A percentile compares a stretch with the other conserved stretches of the same genome.
Evolutionary conservation across 164 flowering plant species (phyloP).

Genomic region (Brasenia schreberi): DNA sequence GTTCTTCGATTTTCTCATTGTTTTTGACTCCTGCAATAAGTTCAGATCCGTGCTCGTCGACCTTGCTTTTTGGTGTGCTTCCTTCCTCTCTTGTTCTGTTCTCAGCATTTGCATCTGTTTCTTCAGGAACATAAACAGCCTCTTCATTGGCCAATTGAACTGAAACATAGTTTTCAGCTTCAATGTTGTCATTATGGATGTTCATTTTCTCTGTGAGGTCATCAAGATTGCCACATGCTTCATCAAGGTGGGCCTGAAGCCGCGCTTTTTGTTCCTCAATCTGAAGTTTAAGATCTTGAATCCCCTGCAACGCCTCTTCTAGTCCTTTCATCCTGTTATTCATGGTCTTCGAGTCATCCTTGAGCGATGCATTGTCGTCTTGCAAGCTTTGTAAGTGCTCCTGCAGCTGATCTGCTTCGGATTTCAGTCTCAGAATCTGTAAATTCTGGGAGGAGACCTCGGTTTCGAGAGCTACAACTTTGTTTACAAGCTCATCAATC

Average conservation of each 20-base stretch:
- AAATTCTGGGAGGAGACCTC: slow-evolving; percentile 59
- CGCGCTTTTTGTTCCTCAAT: slow-evolving; percentile 21
- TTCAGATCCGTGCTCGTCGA: background rate
- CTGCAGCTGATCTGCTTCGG: slow-evolving; percentile 58
- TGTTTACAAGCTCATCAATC: slow-evolving; percentile 70
- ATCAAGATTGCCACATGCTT: slow-evolving; percentile 32
- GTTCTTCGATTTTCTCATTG: background rate
- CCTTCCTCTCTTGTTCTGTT: background rate
- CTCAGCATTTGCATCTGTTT: background rate
- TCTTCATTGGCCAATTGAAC: slow-evolving; percentile 5
- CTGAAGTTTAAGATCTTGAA: slow-evolving; percentile 26
- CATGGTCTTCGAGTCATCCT: slow-evolving; percentile 22
- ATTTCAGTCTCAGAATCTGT: slow-evolving; percentile 39
- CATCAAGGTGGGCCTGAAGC: slow-evolving; percentile 30
- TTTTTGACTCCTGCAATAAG: background rate
- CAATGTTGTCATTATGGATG: slow-evolving; percentile 13
- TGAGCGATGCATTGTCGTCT: slow-evolving; percentile 28
- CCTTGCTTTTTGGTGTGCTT: background rate
- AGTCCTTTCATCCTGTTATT: slow-evolving; percentile 25
- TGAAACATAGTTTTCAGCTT: background rate
- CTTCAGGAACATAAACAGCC: background rate
- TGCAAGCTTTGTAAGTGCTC: slow-evolving; percentile 42
- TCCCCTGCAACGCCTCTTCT: slow-evolving; percentile 35
- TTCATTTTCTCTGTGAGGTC: slow-evolving; percentile 33
- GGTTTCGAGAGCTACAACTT: slow-evolving; percentile 48